Evolutionary conservation across 139 green algal genomes (phyloP), one percentile per base, ranked within the genome.

Genomic region (Ulvella scutata): DNA sequence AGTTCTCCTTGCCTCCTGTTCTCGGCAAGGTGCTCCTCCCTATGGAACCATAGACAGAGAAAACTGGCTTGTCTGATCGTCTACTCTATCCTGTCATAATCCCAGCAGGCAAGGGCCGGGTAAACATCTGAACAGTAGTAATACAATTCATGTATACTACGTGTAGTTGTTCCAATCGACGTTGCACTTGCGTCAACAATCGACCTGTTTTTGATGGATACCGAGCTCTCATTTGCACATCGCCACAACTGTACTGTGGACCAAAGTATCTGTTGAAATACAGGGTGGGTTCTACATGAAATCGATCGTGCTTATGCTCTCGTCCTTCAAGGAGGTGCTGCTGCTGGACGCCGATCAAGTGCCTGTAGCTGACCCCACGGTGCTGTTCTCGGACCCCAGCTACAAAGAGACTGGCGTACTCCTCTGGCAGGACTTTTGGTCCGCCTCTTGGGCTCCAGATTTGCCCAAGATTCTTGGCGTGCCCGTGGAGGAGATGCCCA

Each of bases 341-440:
- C 37, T 84, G 31, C 36, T 81, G 43, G 80, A 84, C 61, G 76
- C 80, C 37, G 80, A 84, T 34, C 78, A 77, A 43, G 29, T 79
- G 38, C 67, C 80, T 2, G 62, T 84, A 37, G 6, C 21, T 9
- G 51, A 83, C 37, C 81, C 81, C 4, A 75, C 75, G 7, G 35
- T 37, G 21, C 39, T 85, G 29, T 80, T 85, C 4, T 17, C 37
- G 21, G 38, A 62, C 13, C 37, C 38, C 7, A 75, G 26, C 23
- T 83, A 75, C 38, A 1, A 23, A 2, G 28, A 40, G 38, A 34
- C 33, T 43, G 80, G 80, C 59, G 77, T 43, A 28, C 43, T 83
- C 40, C 67, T 81, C 29, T 83, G 75, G 75, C 75, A 51, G 3
- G 81, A 85, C 43, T 85, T 83, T 23, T 77, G 73, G 73, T 26